Percentiles rank a stretch among this genome's conserved stretches.
phyloP scores from a whole-genome alignment of 2,329 filamentous ascomycete genomes.

The Thielaviopsis ethacetica region DNA sequence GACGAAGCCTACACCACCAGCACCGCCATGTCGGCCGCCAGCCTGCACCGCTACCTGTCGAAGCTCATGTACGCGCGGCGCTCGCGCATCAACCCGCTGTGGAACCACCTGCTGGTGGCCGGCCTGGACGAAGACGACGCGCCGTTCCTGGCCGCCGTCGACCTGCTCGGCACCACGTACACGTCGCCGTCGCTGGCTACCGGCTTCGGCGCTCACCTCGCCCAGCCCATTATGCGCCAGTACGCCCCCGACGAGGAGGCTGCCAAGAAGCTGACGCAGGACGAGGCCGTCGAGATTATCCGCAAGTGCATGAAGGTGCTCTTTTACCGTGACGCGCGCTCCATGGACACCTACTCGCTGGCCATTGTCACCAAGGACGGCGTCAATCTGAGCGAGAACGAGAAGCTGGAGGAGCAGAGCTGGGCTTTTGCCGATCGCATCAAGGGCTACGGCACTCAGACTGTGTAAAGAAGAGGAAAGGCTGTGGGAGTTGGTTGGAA shows the following conservation, averaged over 20 bases:
- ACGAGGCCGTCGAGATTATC: conserved; percentile 64
- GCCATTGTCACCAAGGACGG: conserved; percentile 78
- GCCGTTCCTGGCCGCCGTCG: conserved; percentile 82
- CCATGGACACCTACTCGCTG: conserved; percentile 79
- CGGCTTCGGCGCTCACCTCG: conserved; percentile 83
- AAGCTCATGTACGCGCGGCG: conserved; percentile 94
- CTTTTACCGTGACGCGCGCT: conserved; percentile 91
- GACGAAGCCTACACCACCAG: conserved; percentile 62
- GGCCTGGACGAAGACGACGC: conserved; percentile 64
- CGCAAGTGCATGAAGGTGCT: conserved; percentile 97
- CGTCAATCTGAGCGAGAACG: conserved; percentile 68
- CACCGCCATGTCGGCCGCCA: conserved; percentile 60
- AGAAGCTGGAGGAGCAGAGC: conserved; percentile 87
- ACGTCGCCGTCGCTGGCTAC: conserved; percentile 77
- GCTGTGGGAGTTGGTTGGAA: not conserved
- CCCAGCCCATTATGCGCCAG: conserved; percentile 76
- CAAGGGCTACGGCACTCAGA: conserved; percentile 85
- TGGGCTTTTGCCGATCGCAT: conserved; percentile 97
- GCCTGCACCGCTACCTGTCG: conserved; percentile 89
- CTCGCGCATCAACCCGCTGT: conserved; percentile 89
- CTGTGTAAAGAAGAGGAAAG: conserved; percentile 24
- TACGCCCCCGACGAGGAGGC: conserved; percentile 72
- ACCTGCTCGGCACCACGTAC: conserved; percentile 87
- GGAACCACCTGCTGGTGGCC: conserved; percentile 88
- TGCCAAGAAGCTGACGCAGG: conserved; percentile 52